Percentiles rank a stretch among this genome's conserved stretches.
phyloP scores from a whole-genome alignment of 192 early-diverging fungal species.

The Backusella westeae region DNA sequence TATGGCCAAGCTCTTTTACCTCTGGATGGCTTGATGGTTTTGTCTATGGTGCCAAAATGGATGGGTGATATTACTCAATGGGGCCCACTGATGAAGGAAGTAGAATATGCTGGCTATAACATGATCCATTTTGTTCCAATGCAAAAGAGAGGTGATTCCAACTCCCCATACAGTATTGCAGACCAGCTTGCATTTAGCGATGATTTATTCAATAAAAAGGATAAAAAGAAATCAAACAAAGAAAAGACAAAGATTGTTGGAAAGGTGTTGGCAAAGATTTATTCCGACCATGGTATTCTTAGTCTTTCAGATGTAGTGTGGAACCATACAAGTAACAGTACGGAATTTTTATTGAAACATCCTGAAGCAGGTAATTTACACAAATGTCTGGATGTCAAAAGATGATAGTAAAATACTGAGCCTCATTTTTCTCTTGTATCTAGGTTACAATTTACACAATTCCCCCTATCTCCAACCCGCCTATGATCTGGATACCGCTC shows the following conservation, averaged over 20 bases:
- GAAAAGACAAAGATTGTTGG: conserved; percentile 62
- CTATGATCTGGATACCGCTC: conserved; percentile 89
- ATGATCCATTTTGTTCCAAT: conserved; percentile 98
- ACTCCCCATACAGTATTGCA: conserved; percentile 97
- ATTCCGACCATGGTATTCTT: conserved; percentile 68
- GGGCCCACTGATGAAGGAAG: conserved; percentile 67
- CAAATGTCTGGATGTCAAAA: background rate
- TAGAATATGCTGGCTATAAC: conserved; percentile 86
- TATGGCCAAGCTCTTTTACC: conserved; percentile 50
- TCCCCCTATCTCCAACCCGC: conserved; percentile 92
- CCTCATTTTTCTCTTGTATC: background rate
- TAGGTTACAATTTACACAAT: conserved; percentile 93
- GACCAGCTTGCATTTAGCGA: conserved; percentile 91
- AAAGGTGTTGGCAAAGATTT: conserved; percentile 51
- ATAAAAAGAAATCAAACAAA: conserved; percentile 46
- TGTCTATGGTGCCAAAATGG: conserved; percentile 97
- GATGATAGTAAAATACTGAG: background rate
- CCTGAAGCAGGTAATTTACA: conserved; percentile 79
- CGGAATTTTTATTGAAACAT: conserved; percentile 92
- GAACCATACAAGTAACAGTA: conserved; percentile 97
- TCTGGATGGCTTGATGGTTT: conserved; percentile 84
- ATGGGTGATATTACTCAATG: conserved; percentile 82
- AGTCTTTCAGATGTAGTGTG: conserved; percentile 93
- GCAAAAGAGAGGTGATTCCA: conserved; percentile 85
- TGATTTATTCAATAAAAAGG: conserved; percentile 73